phyloP scores from a whole-genome alignment of 495 filamentous ascomycete genomes.

The Trichocladium uniseriatum region DNA sequence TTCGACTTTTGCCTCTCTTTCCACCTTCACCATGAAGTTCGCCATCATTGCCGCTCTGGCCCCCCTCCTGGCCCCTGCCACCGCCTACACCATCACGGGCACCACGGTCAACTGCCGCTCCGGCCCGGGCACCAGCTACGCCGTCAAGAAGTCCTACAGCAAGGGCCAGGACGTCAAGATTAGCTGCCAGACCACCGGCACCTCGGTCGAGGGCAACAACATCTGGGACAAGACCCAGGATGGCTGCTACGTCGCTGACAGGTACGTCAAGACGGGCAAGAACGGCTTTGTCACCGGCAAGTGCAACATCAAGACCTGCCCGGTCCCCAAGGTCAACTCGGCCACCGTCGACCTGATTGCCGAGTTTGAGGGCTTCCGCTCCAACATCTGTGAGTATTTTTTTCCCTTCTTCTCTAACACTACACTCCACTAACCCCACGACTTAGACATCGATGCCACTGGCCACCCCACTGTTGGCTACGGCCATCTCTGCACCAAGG shows the following conservation, averaged over 20 bases:
- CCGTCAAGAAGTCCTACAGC: constrained; percentile 15
- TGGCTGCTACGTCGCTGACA: constrained; percentile 23
- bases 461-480: constrained; percentile 44
- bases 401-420: too few relatives aligned
- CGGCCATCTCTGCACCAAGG: constrained; percentile 39
- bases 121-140: constrained; percentile 17
- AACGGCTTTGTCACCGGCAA: constrained; percentile 16
- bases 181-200: constrained; percentile 20
- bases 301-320: constrained; percentile 7
- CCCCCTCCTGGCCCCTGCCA: background rate
- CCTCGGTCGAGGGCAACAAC: constrained; percentile 14
- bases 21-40: constrained; percentile 11
- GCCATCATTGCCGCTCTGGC: background rate
- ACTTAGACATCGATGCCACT: constrained; percentile 31
- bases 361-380: constrained; percentile 15
- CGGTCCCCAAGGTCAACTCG: constrained; percentile 9
- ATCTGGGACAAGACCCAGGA: constrained; percentile 27
- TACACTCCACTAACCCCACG: too few relatives aligned
- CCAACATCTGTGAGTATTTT: constrained; percentile 9
- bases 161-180: constrained; percentile 17
- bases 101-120: constrained; percentile 21
- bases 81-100: constrained; percentile 14
- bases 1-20: background rate
- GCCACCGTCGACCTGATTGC: constrained; percentile 15
- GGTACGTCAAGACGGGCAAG: constrained; percentile 23